Conservation (phyloP, 306 rosid species). For the Castanea crenata region DNA sequence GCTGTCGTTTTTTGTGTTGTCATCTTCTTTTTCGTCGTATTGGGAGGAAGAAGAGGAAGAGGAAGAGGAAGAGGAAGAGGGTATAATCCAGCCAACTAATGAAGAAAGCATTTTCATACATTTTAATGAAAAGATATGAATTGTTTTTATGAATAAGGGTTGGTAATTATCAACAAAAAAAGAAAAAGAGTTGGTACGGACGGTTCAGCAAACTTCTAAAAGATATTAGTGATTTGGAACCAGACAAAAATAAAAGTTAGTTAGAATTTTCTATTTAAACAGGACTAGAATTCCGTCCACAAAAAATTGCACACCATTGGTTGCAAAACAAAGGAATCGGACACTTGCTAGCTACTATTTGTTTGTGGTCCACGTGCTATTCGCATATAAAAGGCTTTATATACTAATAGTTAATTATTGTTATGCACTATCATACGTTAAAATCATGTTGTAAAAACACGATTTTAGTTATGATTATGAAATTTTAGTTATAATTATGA, state of each 20-base stretch:
- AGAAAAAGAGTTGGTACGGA: not conserved
- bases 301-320: not conserved
- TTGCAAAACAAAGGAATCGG: not conserved
- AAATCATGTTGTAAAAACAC: too few relatives aligned
- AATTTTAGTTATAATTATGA: too few relatives aligned
- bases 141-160: not conserved
- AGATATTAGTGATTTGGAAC: not conserved
- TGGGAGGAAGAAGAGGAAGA: slow-evolving; percentile 17
- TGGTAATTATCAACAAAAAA: not conserved
- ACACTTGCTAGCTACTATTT: not conserved
- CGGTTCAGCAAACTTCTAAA: not conserved
- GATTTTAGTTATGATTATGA: too few relatives aligned
- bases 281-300: not conserved
- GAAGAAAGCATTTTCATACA: not conserved
- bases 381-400: too few relatives aligned
- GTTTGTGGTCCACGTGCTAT: too few relatives aligned
- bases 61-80: not conserved
- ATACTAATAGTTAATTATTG: too few relatives aligned
- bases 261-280: not conserved
- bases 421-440: too few relatives aligned
- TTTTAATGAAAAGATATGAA: not conserved
- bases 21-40: slow-evolving; percentile 25
- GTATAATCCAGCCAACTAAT: not conserved
- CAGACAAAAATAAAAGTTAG: not conserved
- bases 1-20: not conserved